These are phyloP conservation scores for Jimgerdemannia flammicorona DNA, from an alignment of 192 early-diverging fungal species.

Conservation along the genomic window DNA sequence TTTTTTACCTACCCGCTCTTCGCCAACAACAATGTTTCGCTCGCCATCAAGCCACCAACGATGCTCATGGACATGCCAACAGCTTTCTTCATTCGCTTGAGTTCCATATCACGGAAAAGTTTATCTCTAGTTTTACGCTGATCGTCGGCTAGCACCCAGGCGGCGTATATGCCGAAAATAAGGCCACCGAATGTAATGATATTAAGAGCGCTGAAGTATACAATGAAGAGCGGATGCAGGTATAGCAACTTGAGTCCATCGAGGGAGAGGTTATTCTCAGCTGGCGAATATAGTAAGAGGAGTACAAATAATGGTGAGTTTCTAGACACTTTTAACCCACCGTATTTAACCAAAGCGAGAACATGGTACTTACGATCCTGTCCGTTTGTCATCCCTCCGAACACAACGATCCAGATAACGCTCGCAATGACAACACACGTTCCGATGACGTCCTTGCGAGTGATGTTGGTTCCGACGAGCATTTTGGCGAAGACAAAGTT, in stretches of 20 bases:
- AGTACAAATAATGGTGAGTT: too few species aligned
- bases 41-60: conserved; percentile 54
- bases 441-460: conserved; percentile 44
- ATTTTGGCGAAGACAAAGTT: conserved; percentile 60
- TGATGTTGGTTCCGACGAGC: conserved; percentile 52
- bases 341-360: too few species aligned
- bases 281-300: conserved; percentile 3
- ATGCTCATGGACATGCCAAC: conserved; percentile 54
- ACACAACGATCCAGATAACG: conserved; percentile 57
- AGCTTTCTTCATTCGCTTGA: conserved; percentile 37
- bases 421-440: conserved; percentile 50
- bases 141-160: conserved; percentile 36
- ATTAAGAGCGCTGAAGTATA: conserved; percentile 50
- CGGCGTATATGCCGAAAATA: conserved; percentile 38
- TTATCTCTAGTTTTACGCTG: conserved; percentile 18
- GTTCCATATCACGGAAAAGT: conserved; percentile 21
- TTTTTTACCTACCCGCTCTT: conserved; percentile 45
- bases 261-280: conserved; percentile 43
- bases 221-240: conserved; percentile 40
- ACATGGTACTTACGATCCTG: conserved; percentile 32
- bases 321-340: too few species aligned
- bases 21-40: conserved; percentile 53
- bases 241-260: conserved; percentile 45
- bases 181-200: conserved; percentile 33
- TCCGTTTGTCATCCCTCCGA: conserved; percentile 47